A percentile compares a stretch with the other conserved stretches of the same genome.
These are phyloP conservation scores for Erigeron philadelphicus DNA, from an alignment of 140 eudicot genomes.

Conservation along the genomic window DNA sequence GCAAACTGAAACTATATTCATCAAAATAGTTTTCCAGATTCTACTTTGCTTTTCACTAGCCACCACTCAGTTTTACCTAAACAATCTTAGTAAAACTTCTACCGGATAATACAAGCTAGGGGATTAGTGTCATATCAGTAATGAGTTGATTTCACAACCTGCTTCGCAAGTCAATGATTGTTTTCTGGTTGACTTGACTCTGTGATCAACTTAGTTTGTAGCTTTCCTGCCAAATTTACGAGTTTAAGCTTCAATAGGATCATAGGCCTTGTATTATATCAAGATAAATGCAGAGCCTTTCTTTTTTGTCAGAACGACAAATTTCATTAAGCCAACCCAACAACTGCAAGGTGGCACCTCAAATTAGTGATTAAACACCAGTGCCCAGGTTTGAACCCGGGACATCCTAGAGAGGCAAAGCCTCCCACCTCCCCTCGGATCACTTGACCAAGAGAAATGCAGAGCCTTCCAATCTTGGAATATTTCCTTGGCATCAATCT, in stretches of 20 bases:
- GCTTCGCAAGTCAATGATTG: background rate
- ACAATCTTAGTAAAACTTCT: constrained; percentile 3
- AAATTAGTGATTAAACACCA: no score
- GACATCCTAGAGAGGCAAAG: no score
- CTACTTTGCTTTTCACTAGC: constrained; percentile 21
- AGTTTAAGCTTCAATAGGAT: background rate
- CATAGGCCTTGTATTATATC: background rate
- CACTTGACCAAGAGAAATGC: background rate
- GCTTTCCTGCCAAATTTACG: background rate
- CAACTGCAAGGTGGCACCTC: no score
- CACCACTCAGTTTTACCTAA: constrained; percentile 15
- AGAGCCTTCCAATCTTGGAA: background rate
- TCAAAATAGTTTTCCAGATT: constrained; percentile 21
- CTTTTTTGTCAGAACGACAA: no score
- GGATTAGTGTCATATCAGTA: background rate
- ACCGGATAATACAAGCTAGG: background rate
- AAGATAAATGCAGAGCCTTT: background rate
- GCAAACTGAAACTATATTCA: constrained; percentile 10
- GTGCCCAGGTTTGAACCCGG: no score
- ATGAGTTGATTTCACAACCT: background rate
- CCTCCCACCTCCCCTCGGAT: no score
- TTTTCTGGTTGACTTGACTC: background rate
- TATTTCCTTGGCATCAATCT: background rate
- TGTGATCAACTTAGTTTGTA: background rate
- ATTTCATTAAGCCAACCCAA: no score